A percentile compares a stretch with the other conserved stretches of the same genome.
These are phyloP conservation scores for Populus hybrid DNA, from an alignment of 441 rosid genomes.

Conservation along the genomic window DNA sequence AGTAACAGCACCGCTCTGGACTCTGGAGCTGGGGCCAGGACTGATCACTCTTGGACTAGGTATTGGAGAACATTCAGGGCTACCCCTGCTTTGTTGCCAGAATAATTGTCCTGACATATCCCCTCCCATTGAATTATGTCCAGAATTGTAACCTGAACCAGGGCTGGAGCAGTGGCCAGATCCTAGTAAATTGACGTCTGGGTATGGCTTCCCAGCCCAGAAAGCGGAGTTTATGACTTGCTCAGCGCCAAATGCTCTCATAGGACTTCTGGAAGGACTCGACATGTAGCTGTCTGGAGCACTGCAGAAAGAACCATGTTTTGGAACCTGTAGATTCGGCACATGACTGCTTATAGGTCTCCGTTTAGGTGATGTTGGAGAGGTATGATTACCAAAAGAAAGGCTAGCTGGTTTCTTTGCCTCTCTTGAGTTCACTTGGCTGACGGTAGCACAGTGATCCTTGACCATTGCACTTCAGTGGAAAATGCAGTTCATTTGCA, in stretches of 20 bases:
- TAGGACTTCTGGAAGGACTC: conserved; percentile 98
- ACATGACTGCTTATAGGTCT: conserved; percentile 48
- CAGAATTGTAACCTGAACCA: conserved; percentile 92
- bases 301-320: conserved; percentile 54
- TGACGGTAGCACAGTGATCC: conserved; percentile 42
- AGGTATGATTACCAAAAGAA: conserved; percentile 40
- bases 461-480: conserved; percentile 43
- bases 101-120: conserved; percentile 84
- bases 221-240: conserved; percentile 59
- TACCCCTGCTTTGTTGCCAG: conserved; percentile 91
- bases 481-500: conserved; percentile 8
- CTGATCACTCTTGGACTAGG: conserved; percentile 97
- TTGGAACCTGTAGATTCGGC: conserved; percentile 68
- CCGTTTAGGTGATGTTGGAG: conserved; percentile 57
- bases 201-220: conserved; percentile 43
- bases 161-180: conserved; percentile 97
- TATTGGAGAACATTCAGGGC: conserved; percentile 93
- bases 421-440: conserved; percentile 52
- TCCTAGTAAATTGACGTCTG: conserved; percentile 45
- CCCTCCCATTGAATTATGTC: conserved; percentile 91
- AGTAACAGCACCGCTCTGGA: conserved; percentile 90
- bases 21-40: conserved; percentile 89
- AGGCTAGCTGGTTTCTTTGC: conserved; percentile 48
- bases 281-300: conserved; percentile 96
- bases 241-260: conserved; percentile 63